Conservation (phyloP, 129 eudicot species). For the Chrysanthemum seticuspe region DNA sequence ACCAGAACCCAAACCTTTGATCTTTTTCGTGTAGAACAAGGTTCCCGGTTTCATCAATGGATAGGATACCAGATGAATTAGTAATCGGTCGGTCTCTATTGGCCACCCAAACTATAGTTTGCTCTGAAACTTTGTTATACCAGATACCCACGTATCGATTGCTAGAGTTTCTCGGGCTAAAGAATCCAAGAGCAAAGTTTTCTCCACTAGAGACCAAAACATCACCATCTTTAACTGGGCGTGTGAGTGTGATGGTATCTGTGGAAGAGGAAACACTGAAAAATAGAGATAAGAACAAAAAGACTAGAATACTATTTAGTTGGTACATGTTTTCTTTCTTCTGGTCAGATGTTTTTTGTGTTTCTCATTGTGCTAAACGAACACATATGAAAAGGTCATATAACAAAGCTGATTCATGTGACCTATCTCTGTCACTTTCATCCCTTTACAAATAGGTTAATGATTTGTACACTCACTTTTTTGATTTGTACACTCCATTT, state of each 20-base stretch:
- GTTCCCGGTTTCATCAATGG: conserved; percentile 34
- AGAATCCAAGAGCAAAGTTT: conserved; percentile 46
- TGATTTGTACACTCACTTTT: too few species aligned
- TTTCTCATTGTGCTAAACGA: background rate
- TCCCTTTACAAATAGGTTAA: background rate
- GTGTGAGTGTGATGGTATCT: conserved; percentile 33
- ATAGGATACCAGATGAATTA: conserved; percentile 23
- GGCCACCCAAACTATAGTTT: conserved; percentile 48
- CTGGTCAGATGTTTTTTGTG: background rate
- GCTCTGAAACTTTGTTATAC: conserved; percentile 29
- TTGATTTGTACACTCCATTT: too few species aligned
- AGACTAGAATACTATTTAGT: conserved; percentile 1
- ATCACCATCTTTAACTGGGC: conserved; percentile 37
- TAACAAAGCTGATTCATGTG: background rate
- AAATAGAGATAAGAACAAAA: conserved; percentile 19
- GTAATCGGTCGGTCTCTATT: conserved; percentile 34
- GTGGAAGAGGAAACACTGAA: conserved; percentile 15
- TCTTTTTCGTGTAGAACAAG: conserved; percentile 18
- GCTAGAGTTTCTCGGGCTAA: conserved; percentile 35
- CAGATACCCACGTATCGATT: conserved; percentile 51
- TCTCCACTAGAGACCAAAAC: conserved; percentile 35
- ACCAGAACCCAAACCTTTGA: conserved; percentile 28
- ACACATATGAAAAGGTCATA: background rate
- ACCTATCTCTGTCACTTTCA: background rate
- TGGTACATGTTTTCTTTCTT: conserved; percentile 2